These are phyloP conservation scores for Lodderomyces parapsilosis DNA, from an alignment of 1,139 yeast genomes.

Conservation along the genomic window DNA sequence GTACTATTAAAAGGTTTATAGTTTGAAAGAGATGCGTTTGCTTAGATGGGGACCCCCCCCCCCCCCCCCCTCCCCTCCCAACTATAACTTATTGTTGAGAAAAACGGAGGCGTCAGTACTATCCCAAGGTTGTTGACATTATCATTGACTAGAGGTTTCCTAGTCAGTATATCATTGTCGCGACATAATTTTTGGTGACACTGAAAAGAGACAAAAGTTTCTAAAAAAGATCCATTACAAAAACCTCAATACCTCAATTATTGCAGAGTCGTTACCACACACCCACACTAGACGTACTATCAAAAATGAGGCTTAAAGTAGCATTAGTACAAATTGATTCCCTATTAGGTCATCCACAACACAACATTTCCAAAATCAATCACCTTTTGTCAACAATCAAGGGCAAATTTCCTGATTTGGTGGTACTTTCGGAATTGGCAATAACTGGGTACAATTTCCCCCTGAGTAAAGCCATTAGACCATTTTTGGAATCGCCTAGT, in stretches of 20 bases:
- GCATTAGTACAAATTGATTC: constrained; percentile 76
- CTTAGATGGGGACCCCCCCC: too few relatives aligned
- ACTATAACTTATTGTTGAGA: too few relatives aligned
- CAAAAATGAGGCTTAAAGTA: constrained; percentile 36
- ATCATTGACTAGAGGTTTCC: too few relatives aligned
- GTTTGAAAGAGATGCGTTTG: too few relatives aligned
- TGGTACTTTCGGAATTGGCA: constrained; percentile 82
- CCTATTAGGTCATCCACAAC: constrained; percentile 54
- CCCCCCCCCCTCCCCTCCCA: too few relatives aligned
- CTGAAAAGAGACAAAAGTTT: background rate
- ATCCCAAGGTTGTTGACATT: too few relatives aligned
- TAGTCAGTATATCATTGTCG: too few relatives aligned
- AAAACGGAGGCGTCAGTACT: too few relatives aligned
- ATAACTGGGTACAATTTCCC: constrained; percentile 80
- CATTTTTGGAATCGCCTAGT: constrained; percentile 51
- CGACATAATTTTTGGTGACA: too few relatives aligned
- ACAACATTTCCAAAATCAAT: constrained; percentile 51
- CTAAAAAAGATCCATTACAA: background rate
- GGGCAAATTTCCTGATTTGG: constrained; percentile 38
- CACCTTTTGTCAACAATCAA: constrained; percentile 28
- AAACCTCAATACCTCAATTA: background rate
- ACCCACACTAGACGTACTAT: background rate
- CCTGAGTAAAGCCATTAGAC: constrained; percentile 50
- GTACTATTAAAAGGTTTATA: too few relatives aligned
- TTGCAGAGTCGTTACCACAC: background rate